Evolutionary conservation across 73 alveolate species (phyloP).

Genomic region (Urostyla sp.): DNA sequence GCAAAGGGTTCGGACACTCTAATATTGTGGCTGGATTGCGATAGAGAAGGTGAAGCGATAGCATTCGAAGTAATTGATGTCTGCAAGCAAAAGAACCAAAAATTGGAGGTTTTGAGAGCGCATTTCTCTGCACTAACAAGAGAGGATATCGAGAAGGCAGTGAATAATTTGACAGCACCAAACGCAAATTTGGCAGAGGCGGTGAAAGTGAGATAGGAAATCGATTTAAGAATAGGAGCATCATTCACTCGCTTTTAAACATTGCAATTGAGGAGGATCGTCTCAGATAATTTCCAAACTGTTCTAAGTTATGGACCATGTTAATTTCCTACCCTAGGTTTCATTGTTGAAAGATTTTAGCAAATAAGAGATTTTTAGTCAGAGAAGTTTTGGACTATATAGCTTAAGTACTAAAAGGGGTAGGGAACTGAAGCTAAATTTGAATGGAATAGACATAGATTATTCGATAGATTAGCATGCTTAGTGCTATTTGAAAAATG

Average conservation of each 20-base stretch:
- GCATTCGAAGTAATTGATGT: slow-evolving; percentile 94
- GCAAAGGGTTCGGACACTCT: slow-evolving; percentile 72
- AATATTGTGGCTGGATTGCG: slow-evolving; percentile 99
- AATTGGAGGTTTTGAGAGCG: slow-evolving; percentile 79
- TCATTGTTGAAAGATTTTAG: slow-evolving; percentile 94
- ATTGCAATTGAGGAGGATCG: slow-evolving; percentile 65
- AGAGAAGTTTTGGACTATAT: slow-evolving; percentile 95
- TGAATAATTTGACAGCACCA: slow-evolving; percentile 84
- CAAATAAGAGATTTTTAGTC: slow-evolving; percentile 94
- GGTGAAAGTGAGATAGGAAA: slow-evolving; percentile 94
- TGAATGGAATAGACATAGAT: slow-evolving; percentile 85
- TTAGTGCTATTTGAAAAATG: slow-evolving; percentile 75
- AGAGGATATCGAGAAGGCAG: slow-evolving; percentile 68
- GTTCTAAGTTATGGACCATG: slow-evolving; percentile 98
- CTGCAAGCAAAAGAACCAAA: slow-evolving; percentile 41
- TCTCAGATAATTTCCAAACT: slow-evolving; percentile 42
- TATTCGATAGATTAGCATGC: slow-evolving; percentile 82
- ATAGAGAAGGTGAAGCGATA: slow-evolving; percentile 99
- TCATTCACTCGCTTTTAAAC: slow-evolving; percentile 97
- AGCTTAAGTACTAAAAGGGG: slow-evolving; percentile 75
- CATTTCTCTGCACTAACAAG: slow-evolving; percentile 88
- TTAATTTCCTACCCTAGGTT: slow-evolving; percentile 99
- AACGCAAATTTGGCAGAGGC: slow-evolving; percentile 96
- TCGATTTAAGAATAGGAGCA: slow-evolving; percentile 98
- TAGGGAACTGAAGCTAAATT: slow-evolving; percentile 59